These are phyloP conservation scores for Talaromyces sp. DNA, from an alignment of 2,329 filamentous ascomycete species.

Conservation along the genomic window DNA sequence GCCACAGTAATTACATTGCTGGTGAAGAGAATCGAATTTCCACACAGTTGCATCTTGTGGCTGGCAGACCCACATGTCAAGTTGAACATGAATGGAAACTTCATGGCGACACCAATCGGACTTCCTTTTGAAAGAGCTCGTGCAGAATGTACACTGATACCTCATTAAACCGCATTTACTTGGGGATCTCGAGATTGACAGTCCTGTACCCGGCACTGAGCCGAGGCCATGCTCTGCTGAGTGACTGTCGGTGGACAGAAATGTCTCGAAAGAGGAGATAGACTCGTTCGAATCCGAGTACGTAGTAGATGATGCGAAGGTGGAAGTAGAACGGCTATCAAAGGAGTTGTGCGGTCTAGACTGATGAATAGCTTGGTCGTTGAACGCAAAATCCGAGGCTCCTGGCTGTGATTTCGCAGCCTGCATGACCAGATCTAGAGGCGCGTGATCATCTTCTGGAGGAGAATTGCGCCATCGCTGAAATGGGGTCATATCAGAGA, in stretches of 20 bases:
- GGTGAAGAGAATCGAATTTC: slow-evolving; percentile 17
- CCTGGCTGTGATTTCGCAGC: slow-evolving; percentile 1
- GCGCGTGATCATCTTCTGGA: not conserved
- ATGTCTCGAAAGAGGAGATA: slow-evolving; percentile 29
- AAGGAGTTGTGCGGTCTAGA: not conserved
- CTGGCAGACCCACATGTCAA: slow-evolving; percentile 43
- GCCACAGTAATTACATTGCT: slow-evolving; percentile 51
- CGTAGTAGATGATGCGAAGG: slow-evolving; percentile 23
- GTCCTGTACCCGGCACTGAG: slow-evolving; percentile 9
- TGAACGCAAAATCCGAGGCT: slow-evolving; percentile 3
- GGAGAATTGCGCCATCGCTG: not conserved
- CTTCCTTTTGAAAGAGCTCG: slow-evolving; percentile 47
- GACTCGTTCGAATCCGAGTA: slow-evolving; percentile 31
- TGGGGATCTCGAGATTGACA: slow-evolving; percentile 14
- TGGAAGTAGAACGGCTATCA: slow-evolving; percentile 26
- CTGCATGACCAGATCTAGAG: not conserved
- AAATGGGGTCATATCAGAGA: slow-evolving; percentile 19
- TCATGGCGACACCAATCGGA: slow-evolving; percentile 53
- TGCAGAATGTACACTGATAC: slow-evolving; percentile 51
- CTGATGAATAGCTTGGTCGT: no score
- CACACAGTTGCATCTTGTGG: slow-evolving; percentile 18
- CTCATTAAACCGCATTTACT: slow-evolving; percentile 11
- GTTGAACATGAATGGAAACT: slow-evolving; percentile 48
- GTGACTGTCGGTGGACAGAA: slow-evolving; percentile 17
- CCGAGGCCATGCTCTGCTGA: not conserved